A percentile compares a stretch with the other conserved stretches of the same genome.
phyloP scores from a whole-genome alignment of 2,329 filamentous ascomycete species.

The Amauroascus verrucosus region DNA sequence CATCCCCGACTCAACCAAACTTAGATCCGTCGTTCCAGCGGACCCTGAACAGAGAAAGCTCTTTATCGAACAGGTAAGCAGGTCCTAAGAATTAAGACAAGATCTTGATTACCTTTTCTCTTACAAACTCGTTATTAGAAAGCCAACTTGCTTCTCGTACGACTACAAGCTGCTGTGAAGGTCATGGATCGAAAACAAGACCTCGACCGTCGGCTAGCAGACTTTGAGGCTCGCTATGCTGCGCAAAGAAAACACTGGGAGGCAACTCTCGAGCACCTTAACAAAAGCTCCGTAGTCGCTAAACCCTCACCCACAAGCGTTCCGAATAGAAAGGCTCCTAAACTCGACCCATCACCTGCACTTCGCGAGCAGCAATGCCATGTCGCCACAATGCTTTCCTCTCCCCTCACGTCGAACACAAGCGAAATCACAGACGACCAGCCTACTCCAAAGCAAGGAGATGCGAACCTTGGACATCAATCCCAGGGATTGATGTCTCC shows the following conservation, averaged over 20 bases:
- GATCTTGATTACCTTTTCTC: too few relatives aligned
- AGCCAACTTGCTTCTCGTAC: constrained; percentile 31
- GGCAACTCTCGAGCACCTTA: constrained; percentile 4
- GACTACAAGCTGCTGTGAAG: constrained; percentile 34
- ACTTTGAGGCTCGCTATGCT: constrained; percentile 26
- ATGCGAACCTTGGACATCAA: constrained; percentile 11
- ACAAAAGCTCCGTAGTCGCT: background rate
- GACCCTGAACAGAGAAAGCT: constrained; percentile 30
- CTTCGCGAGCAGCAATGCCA: constrained; percentile 9
- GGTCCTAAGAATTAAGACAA: too few relatives aligned
- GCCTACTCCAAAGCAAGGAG: constrained; percentile 17
- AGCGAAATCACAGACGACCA: constrained; percentile 13
- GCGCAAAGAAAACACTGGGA: background rate
- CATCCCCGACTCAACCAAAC: constrained; percentile 10
- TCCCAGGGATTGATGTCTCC: constrained; percentile 20
- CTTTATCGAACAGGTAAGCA: constrained; percentile 34
- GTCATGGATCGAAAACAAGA: constrained; percentile 27
- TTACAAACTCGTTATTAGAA: constrained; percentile 25
- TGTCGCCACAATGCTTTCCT: constrained; percentile 15
- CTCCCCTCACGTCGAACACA: constrained; percentile 17
- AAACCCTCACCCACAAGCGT: background rate
- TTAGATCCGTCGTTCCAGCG: constrained; percentile 22
- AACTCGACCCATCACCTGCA: constrained; percentile 10
- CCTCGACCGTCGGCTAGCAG: constrained; percentile 33
- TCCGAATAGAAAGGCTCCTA: background rate